Base-by-base conservation (phyloP, 345 rosid species). In the Lepidium sativum region DNA sequence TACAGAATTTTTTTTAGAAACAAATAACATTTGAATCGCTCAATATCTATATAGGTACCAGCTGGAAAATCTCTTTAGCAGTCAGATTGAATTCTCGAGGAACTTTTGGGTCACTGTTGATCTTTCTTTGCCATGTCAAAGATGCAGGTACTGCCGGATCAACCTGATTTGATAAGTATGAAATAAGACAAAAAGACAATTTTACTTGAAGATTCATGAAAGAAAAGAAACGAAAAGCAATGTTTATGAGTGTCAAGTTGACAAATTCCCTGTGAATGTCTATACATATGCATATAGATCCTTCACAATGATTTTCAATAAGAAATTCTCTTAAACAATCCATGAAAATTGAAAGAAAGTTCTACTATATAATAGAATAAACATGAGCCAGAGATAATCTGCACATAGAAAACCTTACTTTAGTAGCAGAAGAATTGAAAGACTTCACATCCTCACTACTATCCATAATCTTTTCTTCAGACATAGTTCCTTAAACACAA, bases 51-150 rank as follows among this genome's bases (percentile, higher is more conserved):
- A 59, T 51, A 56, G 74, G 29, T 83, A 88, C 95, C 92, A 88
- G 27, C 8, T 79, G 84, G 13, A 88, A 55, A 52, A 57, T 83
- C 61, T 88, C 96, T 68, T 77, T 77, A 67, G 74, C 71, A 58
- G 70, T 79, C 55, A 88, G 33, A 33, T 67, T 32, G 75, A 88
- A 85, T 65, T 42, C 64, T 6, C 69, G 63, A 45, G 75, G 87
- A 69, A 39, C 54, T 48, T 57, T 74, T 52, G 14, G 52, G 23
- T 76, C 73, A 38, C 77, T 54, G 55, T 77, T 60, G 60, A 87
- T 57, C 64, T 79, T 81, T 43, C 92, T 75, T 68, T 78, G 77
- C 96, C 91, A 88, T 42, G 96, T 82, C 65, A 85, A 74, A 10
- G 83, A 29, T 53, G 83, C 75, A 18, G 84, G 89, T 69, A 80